These are phyloP conservation scores for Diaporthe citriasiana DNA, from an alignment of 2,329 filamentous ascomycete genomes.

Conservation along the genomic window DNA sequence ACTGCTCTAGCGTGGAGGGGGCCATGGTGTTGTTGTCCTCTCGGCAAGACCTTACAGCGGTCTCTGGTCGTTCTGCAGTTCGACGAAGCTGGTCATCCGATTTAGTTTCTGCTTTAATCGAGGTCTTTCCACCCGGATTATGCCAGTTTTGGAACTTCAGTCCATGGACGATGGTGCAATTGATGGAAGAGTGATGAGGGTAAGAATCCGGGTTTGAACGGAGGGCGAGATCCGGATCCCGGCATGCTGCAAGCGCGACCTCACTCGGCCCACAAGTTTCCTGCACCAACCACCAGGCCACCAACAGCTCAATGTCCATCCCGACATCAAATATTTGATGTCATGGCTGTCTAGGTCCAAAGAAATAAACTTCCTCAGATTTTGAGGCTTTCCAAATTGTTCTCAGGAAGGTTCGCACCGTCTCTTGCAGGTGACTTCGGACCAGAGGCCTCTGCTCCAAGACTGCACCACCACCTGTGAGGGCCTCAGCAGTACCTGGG, in stretches of 20 bases:
- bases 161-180: not conserved
- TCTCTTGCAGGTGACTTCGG: too few species aligned
- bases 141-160: too few species aligned
- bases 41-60: not conserved
- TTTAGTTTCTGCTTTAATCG: not conserved
- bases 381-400: too few species aligned
- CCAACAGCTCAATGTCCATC: too few species aligned
- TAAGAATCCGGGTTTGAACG: not conserved
- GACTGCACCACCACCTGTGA: not conserved
- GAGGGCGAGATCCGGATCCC: conserved; percentile 3
- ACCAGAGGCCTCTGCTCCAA: not conserved
- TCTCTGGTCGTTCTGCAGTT: not conserved
- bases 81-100: not conserved
- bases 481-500: too few species aligned
- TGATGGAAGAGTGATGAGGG: not conserved
- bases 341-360: too few species aligned
- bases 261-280: conserved; percentile 15
- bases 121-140: not conserved
- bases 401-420: not conserved
- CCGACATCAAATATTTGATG: not conserved
- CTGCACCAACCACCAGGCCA: not conserved
- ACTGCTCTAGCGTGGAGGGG: conserved; percentile 51
- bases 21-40: not conserved
- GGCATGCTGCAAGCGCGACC: not conserved
- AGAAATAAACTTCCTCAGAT: too few species aligned